Evolutionary conservation across 176 grass and related monocot genomes (phyloP), one percentile per base, ranked within the genome.

Genomic region (Panicum miliaceum): DNA sequence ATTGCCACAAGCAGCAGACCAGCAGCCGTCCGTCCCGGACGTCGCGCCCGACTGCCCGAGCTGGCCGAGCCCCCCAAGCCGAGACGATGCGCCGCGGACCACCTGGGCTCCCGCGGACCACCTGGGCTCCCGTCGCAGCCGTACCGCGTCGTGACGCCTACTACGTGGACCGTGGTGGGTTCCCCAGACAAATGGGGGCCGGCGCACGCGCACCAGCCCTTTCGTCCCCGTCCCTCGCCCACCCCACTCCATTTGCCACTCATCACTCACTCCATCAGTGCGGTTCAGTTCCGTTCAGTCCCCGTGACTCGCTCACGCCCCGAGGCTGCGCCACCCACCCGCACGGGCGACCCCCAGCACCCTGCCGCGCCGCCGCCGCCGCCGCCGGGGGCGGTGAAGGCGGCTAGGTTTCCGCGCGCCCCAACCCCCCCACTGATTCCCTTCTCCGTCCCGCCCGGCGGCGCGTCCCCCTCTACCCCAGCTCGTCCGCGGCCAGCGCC

Each of bases 301-400:
- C 26, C 77, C 77, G 43, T 51, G 77, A 64, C 42, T 64, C 41
- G 5, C 76, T 22, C 54, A 5, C 41, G 0, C 41, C 15, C 69
- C 42, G 71, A 73, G 71, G 7, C 42, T 42, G n/a, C 12, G n/a
- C 66, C 37, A 6, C 25, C 25, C 14, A 16, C 13, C 61, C 61
- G 27, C 61, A 8, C 27, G 61, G 61, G 27, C 27, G 63, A 16
- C 12, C 71, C 26, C 47, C 16, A 48, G 27, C 71, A 14, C 25
- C 15, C 25, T 23, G 69, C 69, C 41, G 67, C 48, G 69, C 69
- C 41, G 67, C 48, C 53, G 53, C 34, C 50, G 50, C 50, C 72
- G 50, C 29, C 50, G 32, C 51, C 29, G 25, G 23, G 26, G 34
- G 59, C 9, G 26, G 59, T 35, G 59, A 51, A 34, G 46, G 43